Conservation (phyloP, 1,284 basidiomycete species). For the Rhodotorula sp. region DNA sequence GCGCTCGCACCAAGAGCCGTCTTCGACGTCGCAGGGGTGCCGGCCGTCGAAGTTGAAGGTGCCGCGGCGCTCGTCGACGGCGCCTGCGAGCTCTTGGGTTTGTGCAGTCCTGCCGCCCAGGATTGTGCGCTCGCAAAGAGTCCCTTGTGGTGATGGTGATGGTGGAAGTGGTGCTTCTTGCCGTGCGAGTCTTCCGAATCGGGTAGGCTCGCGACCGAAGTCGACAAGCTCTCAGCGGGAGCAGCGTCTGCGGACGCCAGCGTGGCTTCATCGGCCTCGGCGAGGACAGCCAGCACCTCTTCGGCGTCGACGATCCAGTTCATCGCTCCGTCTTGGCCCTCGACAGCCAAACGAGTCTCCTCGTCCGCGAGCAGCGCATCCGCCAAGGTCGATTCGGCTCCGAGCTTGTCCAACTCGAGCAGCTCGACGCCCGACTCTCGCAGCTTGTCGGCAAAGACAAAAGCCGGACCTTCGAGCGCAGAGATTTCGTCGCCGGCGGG, state of each 20-base stretch:
- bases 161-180: constrained; percentile 15
- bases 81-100: background rate
- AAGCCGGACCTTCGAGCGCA: constrained; percentile 30
- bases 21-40: background rate
- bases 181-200: background rate
- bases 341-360: constrained; percentile 45
- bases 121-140: constrained; percentile 20
- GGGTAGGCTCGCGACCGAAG: background rate
- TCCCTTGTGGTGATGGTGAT: background rate
- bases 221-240: background rate
- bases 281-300: constrained; percentile 30
- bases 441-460: constrained; percentile 41
- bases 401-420: constrained; percentile 35
- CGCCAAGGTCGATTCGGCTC: constrained; percentile 43
- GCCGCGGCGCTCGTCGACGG: background rate
- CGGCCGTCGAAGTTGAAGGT: background rate
- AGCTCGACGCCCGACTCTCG: constrained; percentile 41
- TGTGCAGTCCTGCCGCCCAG: constrained; percentile 10
- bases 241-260: constrained; percentile 1
- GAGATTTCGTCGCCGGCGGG: constrained; percentile 9
- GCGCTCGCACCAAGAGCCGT: too few relatives aligned
- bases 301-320: constrained; percentile 44
- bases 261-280: constrained; percentile 19
- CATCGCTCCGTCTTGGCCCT: constrained; percentile 41
- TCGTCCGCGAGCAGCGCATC: constrained; percentile 40